These are phyloP conservation scores for Sarcodon sp. DNA, from an alignment of 768 basidiomycete species.

Conservation along the genomic window DNA sequence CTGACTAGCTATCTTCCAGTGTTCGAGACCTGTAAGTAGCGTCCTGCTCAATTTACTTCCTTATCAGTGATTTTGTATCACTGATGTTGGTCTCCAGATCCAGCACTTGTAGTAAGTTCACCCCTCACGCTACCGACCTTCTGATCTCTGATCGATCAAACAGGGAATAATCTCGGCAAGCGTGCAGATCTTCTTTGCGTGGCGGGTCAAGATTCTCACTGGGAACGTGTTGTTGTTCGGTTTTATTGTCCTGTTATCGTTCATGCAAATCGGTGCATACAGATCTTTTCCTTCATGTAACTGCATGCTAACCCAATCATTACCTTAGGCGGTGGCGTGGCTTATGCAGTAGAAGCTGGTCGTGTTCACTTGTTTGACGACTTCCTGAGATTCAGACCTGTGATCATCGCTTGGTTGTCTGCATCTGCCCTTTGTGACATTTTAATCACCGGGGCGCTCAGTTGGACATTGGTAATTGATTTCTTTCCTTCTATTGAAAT, in stretches of 20 bases:
- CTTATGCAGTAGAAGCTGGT: slow-evolving; percentile 16
- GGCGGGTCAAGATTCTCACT: slow-evolving; percentile 11
- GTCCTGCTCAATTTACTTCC: background rate
- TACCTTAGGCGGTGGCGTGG: slow-evolving; percentile 13
- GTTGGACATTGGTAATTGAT: slow-evolving; percentile 24
- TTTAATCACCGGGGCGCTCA: slow-evolving; percentile 30
- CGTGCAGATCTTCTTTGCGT: slow-evolving; percentile 14
- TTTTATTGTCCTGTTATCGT: slow-evolving; percentile 5
- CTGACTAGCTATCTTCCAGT: too few species aligned
- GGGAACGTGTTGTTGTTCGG: slow-evolving; percentile 5
- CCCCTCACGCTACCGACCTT: background rate
- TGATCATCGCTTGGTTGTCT: slow-evolving; percentile 29
- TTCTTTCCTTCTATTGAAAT: background rate
- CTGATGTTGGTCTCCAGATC: slow-evolving; percentile 6
- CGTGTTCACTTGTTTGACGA: slow-evolving; percentile 15
- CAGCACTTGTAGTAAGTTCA: slow-evolving; percentile 1
- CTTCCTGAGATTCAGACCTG: slow-evolving; percentile 17
- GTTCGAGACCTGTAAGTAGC: too few species aligned
- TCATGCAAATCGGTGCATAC: slow-evolving; percentile 7
- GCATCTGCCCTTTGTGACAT: slow-evolving; percentile 31
- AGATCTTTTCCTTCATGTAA: background rate
- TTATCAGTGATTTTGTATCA: slow-evolving; percentile 3
- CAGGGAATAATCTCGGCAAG: slow-evolving; percentile 11
- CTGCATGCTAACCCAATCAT: background rate
- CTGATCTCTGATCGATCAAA: background rate